Percentiles rank a stretch among this genome's conserved stretches.
Evolutionary conservation across 2,329 filamentous ascomycete species (phyloP).

Genomic region (Trichoderma semiorbis): DNA sequence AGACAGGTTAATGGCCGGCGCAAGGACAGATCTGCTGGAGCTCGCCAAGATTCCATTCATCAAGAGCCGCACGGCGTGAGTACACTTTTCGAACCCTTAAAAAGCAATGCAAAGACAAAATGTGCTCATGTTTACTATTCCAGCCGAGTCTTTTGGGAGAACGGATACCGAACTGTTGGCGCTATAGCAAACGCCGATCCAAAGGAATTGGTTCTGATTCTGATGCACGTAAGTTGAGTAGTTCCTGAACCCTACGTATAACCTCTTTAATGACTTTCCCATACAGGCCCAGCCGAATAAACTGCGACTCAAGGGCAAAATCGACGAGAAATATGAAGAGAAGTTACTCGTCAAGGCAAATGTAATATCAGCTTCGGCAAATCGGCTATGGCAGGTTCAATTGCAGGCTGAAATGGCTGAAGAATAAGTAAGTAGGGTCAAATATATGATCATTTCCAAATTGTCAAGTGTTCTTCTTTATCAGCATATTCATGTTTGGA

Average conservation of each 20-base stretch:
- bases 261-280: neutral
- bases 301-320: conserved; percentile 49
- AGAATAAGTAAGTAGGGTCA: conserved; percentile 29
- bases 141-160: conserved; percentile 66
- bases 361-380: conserved; percentile 66
- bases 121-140: neutral
- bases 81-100: neutral
- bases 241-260: too few species aligned
- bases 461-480: neutral
- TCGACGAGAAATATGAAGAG: conserved; percentile 58
- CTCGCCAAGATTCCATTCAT: conserved; percentile 70
- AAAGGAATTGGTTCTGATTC: conserved; percentile 64
- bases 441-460: neutral
- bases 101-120: neutral
- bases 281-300: conserved; percentile 64
- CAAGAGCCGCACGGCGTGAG: conserved; percentile 68
- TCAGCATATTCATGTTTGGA: neutral
- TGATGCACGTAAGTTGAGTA: conserved; percentile 62
- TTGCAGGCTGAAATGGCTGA: conserved; percentile 50
- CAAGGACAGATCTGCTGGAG: conserved; percentile 65
- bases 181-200: conserved; percentile 66
- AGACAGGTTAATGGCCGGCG: conserved; percentile 69
- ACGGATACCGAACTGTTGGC: conserved; percentile 66
- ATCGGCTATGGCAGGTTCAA: conserved; percentile 61
- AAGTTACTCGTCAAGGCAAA: conserved; percentile 66